Percentiles rank a stretch among this genome's conserved stretches.
These are phyloP conservation scores for Pyricularia grisea DNA, from an alignment of 2,329 filamentous ascomycete species.

Conservation along the genomic window DNA sequence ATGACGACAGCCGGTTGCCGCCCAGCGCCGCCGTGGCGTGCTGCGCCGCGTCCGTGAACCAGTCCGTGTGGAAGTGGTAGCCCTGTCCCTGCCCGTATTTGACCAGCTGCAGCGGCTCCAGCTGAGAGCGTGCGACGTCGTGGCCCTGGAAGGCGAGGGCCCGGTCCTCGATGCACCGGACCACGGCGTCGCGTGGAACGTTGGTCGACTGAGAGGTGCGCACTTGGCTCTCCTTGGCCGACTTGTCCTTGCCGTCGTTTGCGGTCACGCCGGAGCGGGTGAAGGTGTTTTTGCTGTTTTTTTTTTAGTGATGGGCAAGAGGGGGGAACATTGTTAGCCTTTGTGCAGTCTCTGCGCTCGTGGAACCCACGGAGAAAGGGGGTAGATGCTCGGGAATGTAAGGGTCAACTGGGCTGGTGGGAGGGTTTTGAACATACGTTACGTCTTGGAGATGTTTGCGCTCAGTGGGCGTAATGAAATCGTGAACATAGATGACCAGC, in stretches of 20 bases:
- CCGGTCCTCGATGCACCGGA: slow-evolving; percentile 36
- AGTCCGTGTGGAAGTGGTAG: slow-evolving; percentile 42
- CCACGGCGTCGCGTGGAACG: slow-evolving; percentile 29
- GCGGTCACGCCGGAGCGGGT: slow-evolving; percentile 29
- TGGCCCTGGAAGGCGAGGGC: slow-evolving; percentile 36
- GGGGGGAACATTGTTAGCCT: neutral
- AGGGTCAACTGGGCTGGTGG: neutral
- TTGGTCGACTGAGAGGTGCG: slow-evolving; percentile 37
- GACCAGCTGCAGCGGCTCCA: slow-evolving; percentile 39
- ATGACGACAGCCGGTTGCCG: slow-evolving; percentile 34
- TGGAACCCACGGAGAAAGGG: neutral
- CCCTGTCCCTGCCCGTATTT: slow-evolving; percentile 33
- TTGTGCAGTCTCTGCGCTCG: neutral
- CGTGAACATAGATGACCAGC: slow-evolving; percentile 37
- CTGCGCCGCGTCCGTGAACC: slow-evolving; percentile 29
- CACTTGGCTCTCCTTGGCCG: slow-evolving; percentile 23
- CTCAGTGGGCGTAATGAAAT: slow-evolving; percentile 33
- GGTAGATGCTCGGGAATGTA: neutral
- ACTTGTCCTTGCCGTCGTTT: slow-evolving; percentile 7
- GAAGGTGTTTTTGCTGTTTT: slow-evolving; percentile 30
- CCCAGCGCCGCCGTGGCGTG: slow-evolving; percentile 28
- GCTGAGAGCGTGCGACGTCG: slow-evolving; percentile 22
- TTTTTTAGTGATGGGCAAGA: neutral
- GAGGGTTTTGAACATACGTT: slow-evolving; percentile 21
- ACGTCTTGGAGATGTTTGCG: slow-evolving; percentile 29